Conservation (phyloP, 169 alveolate species). For the Neospora caninum region DNA sequence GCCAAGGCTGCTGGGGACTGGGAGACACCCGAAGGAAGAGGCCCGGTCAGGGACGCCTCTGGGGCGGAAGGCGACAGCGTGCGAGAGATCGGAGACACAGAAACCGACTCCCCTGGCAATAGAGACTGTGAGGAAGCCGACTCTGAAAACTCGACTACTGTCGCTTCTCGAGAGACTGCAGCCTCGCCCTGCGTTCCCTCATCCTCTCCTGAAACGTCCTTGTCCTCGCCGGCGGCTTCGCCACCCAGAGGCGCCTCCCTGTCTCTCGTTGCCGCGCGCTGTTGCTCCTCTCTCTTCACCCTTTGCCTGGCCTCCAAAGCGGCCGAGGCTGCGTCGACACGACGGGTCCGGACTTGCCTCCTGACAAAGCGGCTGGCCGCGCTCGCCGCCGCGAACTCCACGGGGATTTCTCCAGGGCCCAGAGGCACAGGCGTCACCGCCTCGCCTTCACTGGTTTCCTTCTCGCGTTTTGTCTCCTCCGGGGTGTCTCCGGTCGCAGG, state of each 20-base stretch:
- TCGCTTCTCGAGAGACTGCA: no score
- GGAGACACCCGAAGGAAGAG: slow-evolving; percentile 20
- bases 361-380: neutral
- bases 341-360: neutral
- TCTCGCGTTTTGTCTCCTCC: neutral
- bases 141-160: no score
- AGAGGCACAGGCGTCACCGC: neutral
- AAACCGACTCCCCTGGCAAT: no score
- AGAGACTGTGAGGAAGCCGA: no score
- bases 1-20: neutral
- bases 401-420: slow-evolving; percentile 18
- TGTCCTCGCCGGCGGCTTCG: neutral
- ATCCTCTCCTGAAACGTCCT: neutral
- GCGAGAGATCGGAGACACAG: no score
- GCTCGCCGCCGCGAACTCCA: slow-evolving; percentile 17
- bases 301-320: neutral
- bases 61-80: no score
- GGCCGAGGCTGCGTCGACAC: neutral
- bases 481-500: no score
- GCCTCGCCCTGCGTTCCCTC: no score
- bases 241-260: neutral
- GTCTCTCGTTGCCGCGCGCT: neutral
- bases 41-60: no score
- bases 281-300: neutral
- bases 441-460: no score